phyloP scores from a whole-genome alignment of 2,329 filamentous ascomycete species.

The Colletotrichum spaethianum region DNA sequence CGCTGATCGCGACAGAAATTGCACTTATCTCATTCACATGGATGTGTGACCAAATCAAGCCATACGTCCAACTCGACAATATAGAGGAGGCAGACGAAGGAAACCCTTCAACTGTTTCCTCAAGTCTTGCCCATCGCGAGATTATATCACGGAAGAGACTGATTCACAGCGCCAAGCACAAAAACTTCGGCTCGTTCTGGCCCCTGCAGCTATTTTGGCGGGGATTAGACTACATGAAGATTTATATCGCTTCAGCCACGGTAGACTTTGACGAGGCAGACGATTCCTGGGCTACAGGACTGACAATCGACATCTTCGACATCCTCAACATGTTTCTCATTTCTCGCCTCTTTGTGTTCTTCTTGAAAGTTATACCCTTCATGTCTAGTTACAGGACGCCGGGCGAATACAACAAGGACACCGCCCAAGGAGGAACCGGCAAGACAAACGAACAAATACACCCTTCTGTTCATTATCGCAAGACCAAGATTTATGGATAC shows the following conservation, averaged over 20 bases:
- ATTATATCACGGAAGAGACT: not conserved
- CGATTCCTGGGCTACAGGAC: slow-evolving; percentile 32
- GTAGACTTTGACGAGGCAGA: not conserved
- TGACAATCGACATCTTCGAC: slow-evolving; percentile 9
- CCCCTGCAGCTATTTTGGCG: not conserved
- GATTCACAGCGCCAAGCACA: not conserved
- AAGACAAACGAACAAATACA: slow-evolving; percentile 34
- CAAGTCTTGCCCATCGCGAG: slow-evolving; percentile 13
- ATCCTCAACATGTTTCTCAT: not conserved
- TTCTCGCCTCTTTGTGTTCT: not conserved
- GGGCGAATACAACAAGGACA: slow-evolving; percentile 27
- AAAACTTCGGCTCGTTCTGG: not conserved
- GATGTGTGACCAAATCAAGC: slow-evolving; percentile 36
- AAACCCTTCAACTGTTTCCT: not conserved
- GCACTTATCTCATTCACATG: slow-evolving; percentile 40
- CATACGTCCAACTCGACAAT: slow-evolving; percentile 2
- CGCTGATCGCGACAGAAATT: slow-evolving; percentile 21
- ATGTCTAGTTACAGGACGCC: slow-evolving; percentile 27
- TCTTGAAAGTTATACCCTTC: slow-evolving; percentile 19
- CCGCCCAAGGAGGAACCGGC: not conserved
- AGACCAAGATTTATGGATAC: not conserved
- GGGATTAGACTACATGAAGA: not conserved
- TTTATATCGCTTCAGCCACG: not conserved
- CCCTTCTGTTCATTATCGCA: slow-evolving; percentile 26
- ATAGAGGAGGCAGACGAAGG: too few species aligned